phyloP scores from a whole-genome alignment of 768 basidiomycete genomes.

The Cytidiella melzeri region DNA sequence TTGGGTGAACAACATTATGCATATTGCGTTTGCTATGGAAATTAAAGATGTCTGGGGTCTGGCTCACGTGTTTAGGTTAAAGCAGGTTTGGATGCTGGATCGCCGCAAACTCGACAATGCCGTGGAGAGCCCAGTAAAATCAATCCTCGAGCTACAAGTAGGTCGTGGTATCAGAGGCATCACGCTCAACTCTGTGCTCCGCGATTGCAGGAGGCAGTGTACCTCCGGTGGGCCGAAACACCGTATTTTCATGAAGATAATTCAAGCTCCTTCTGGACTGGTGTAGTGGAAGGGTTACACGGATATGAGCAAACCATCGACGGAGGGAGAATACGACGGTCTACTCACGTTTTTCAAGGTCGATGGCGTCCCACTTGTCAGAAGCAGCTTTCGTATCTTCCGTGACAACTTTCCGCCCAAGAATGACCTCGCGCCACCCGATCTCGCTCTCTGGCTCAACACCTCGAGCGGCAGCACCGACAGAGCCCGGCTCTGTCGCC shows the following conservation, averaged over 20 bases:
- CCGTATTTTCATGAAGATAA: background rate
- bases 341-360: conserved; percentile 23
- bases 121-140: background rate
- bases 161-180: no score
- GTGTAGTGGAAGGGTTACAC: background rate
- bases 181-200: no score
- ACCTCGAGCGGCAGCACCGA: conserved; percentile 6
- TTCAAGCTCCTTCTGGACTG: conserved; percentile 10
- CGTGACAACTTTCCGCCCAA: conserved; percentile 17
- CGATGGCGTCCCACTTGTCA: conserved; percentile 21
- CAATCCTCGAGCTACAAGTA: conserved; percentile 1
- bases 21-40: no score
- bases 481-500: conserved; percentile 29
- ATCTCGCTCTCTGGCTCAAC: conserved; percentile 14
- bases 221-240: no score
- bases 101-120: background rate
- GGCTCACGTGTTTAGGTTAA: background rate
- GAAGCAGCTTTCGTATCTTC: conserved; percentile 2
- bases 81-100: background rate
- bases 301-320: background rate
- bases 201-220: no score
- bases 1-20: no score
- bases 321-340: background rate
- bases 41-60: background rate
- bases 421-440: conserved; percentile 25